Conservation (phyloP, 164 flowering plant genomes). For the Berberis vulgaris region DNA sequence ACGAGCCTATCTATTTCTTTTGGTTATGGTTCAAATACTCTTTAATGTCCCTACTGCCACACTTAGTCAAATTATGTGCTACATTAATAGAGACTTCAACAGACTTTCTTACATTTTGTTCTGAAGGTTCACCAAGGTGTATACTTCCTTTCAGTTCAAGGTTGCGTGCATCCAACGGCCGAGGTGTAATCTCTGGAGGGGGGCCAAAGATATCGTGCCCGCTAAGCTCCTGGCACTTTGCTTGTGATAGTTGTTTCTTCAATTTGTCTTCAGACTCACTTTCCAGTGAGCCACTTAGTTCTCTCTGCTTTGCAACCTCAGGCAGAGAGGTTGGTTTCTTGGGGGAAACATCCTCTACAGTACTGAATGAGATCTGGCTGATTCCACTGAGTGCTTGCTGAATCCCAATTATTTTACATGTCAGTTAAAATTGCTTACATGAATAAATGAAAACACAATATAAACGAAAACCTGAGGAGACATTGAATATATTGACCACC, state of each 20-base stretch:
- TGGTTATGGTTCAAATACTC: too few relatives aligned
- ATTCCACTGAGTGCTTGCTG: constrained; percentile 82
- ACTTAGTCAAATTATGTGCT: too few relatives aligned
- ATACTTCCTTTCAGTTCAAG: constrained; percentile 46
- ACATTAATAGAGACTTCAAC: constrained; percentile 36
- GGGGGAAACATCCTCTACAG: constrained; percentile 63
- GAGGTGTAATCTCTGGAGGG: constrained; percentile 67
- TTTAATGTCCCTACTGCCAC: too few relatives aligned
- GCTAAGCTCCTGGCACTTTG: constrained; percentile 84
- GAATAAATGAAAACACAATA: too few relatives aligned
- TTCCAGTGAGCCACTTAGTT: constrained; percentile 77
- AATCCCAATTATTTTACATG: background rate
- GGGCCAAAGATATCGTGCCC: constrained; percentile 92
- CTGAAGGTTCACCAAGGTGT: constrained; percentile 53
- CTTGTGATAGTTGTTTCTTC: constrained; percentile 79
- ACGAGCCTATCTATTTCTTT: too few relatives aligned
- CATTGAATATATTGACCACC: too few relatives aligned
- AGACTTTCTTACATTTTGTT: constrained; percentile 40
- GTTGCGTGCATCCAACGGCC: constrained; percentile 44
- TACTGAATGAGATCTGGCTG: constrained; percentile 87
- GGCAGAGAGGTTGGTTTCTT: constrained; percentile 68
- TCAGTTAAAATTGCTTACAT: too few relatives aligned
- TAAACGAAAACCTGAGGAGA: background rate
- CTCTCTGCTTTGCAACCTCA: constrained; percentile 96
- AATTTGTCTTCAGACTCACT: constrained; percentile 51